A percentile compares a stretch with the other conserved stretches of the same genome.
These are phyloP conservation scores for Maudiozyma pseudohumilis DNA, from an alignment of 805 yeast genomes.

Conservation along the genomic window DNA sequence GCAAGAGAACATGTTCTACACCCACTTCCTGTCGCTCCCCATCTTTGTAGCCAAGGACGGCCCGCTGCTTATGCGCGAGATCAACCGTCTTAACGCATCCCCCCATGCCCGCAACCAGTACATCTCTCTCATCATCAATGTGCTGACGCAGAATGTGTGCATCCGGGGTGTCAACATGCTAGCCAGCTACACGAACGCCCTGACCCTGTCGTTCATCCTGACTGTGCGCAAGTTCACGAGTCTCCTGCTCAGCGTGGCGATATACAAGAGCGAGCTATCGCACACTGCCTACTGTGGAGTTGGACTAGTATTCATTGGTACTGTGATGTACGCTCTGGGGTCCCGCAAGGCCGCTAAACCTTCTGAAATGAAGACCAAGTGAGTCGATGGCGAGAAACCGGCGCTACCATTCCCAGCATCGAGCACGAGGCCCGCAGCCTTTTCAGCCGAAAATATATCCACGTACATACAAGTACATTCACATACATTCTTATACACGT, in stretches of 20 bases:
- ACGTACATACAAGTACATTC: too few relatives aligned
- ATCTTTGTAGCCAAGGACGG: constrained; percentile 34
- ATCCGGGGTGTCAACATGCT: constrained; percentile 58
- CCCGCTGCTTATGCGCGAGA: too few relatives aligned
- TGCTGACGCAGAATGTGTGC: constrained; percentile 49
- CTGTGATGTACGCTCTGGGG: constrained; percentile 34
- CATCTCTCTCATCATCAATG: constrained; percentile 33
- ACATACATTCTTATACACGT: too few relatives aligned
- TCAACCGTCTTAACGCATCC: too few relatives aligned
- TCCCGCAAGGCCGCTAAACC: constrained; percentile 7
- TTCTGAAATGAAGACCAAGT: too few relatives aligned
- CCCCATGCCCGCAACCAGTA: too few relatives aligned
- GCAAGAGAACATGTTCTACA: constrained; percentile 56
- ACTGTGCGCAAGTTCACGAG: constrained; percentile 54
- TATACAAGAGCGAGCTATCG: constrained; percentile 41
- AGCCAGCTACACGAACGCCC: constrained; percentile 47
- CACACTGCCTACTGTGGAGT: constrained; percentile 38
- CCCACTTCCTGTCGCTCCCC: constrained; percentile 48
- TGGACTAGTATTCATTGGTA: constrained; percentile 44
- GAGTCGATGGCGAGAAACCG: too few relatives aligned
- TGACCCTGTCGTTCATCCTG: constrained; percentile 53
- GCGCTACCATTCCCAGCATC: too few relatives aligned
- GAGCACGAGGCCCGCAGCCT: too few relatives aligned
- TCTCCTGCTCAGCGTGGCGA: constrained; percentile 42
- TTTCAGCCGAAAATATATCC: too few relatives aligned